A percentile compares a stretch with the other conserved stretches of the same genome.
These are phyloP conservation scores for Claviceps sp. DNA, from an alignment of 2,329 filamentous ascomycete genomes.

Conservation along the genomic window DNA sequence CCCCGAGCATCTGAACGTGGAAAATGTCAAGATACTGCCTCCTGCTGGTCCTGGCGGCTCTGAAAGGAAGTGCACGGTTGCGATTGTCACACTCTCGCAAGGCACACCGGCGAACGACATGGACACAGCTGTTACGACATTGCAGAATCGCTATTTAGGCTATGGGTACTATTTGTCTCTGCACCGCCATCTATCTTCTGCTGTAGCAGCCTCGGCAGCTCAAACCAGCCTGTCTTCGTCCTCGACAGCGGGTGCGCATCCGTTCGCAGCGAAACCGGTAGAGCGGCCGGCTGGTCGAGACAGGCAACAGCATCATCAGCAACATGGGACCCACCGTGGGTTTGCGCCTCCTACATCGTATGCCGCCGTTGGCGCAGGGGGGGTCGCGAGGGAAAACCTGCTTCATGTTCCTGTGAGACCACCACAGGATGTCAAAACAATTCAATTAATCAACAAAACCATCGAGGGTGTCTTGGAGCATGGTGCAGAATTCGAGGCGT, in stretches of 20 bases:
- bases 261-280: conserved; percentile 65
- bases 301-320: conserved; percentile 22
- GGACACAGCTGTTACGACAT: conserved; percentile 59
- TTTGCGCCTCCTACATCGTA: conserved; percentile 72
- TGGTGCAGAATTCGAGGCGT: conserved; percentile 78
- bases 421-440: conserved; percentile 63
- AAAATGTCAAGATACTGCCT: conserved; percentile 57
- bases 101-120: conserved; percentile 77
- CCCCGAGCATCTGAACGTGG: conserved; percentile 48
- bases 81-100: conserved; percentile 67
- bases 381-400: conserved; percentile 32
- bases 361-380: conserved; percentile 26
- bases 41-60: conserved; percentile 31
- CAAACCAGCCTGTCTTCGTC: conserved; percentile 5
- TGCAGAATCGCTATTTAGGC: conserved; percentile 77
- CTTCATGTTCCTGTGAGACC: conserved; percentile 60
- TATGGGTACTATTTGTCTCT: conserved; percentile 72
- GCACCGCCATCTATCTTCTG: conserved; percentile 72
- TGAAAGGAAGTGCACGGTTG: conserved; percentile 60
- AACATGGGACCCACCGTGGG: conserved; percentile 38
- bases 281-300: conserved; percentile 24
- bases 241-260: conserved; percentile 41
- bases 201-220: conserved; percentile 21
- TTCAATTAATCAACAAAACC: conserved; percentile 78
- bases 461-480: conserved; percentile 68